These are phyloP conservation scores for Blastobotrys arbuscula DNA, from an alignment of 1,139 yeast genomes.

Conservation along the genomic window DNA sequence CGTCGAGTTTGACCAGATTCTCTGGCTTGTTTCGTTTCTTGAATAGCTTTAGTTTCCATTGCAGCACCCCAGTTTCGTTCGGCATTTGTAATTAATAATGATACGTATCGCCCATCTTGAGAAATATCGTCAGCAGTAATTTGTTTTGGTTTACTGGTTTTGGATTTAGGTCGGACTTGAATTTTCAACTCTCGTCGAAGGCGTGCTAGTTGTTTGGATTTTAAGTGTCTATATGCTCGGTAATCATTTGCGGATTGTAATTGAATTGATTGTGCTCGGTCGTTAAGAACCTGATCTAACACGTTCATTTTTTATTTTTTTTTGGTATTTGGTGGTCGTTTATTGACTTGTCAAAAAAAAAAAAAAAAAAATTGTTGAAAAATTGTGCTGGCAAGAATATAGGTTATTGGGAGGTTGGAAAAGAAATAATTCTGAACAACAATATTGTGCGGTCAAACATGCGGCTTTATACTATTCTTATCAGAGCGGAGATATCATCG, in stretches of 20 bases:
- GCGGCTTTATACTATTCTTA: not conserved
- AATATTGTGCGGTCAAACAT: too few species aligned
- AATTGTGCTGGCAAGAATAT: too few species aligned
- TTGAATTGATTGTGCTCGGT: slow-evolving; percentile 30
- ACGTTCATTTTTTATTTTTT: slow-evolving; percentile 22
- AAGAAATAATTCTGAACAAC: too few species aligned
- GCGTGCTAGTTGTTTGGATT: slow-evolving; percentile 44
- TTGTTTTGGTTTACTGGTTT: slow-evolving; percentile 20
- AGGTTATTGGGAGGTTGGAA: not conserved
- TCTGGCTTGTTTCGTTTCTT: slow-evolving; percentile 47
- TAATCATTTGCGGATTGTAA: slow-evolving; percentile 41
- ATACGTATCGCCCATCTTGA: slow-evolving; percentile 44
- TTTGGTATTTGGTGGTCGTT: not conserved
- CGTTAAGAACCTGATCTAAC: slow-evolving; percentile 28
- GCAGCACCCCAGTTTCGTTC: slow-evolving; percentile 70
- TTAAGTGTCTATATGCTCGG: slow-evolving; percentile 30
- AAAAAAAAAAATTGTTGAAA: not conserved
- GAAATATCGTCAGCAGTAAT: slow-evolving; percentile 45
- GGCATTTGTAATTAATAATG: slow-evolving; percentile 47
- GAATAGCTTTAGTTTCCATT: slow-evolving; percentile 52
- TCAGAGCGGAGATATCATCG: not conserved
- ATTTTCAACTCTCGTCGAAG: slow-evolving; percentile 54
- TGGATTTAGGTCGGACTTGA: slow-evolving; percentile 47
- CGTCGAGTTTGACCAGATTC: slow-evolving; percentile 32
- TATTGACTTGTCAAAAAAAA: not conserved